Conservation (phyloP, 495 filamentous ascomycete species). For the Aspergillus funiculosus region DNA sequence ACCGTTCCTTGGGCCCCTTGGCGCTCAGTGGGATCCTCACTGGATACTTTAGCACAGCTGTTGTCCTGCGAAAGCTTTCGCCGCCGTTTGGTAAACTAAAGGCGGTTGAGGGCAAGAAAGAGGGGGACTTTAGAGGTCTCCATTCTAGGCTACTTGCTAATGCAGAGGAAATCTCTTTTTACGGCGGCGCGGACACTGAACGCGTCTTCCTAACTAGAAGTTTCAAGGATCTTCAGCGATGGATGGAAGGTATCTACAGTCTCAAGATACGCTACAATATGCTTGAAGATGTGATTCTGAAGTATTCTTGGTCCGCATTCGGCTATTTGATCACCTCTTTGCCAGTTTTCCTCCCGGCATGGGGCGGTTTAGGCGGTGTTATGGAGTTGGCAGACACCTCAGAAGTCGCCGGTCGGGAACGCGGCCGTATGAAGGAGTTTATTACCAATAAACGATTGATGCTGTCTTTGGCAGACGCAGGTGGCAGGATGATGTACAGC, state of each 20-base stretch:
- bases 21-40: constrained; percentile 78
- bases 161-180: constrained; percentile 98
- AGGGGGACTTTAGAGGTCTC: constrained; percentile 87
- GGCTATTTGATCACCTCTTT: constrained; percentile 90
- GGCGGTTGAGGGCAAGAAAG: constrained; percentile 85
- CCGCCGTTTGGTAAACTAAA: constrained; percentile 96
- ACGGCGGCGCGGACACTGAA: constrained; percentile 90
- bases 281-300: constrained; percentile 95
- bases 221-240: constrained; percentile 82
- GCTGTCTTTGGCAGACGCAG: constrained; percentile 94
- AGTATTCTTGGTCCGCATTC: constrained; percentile 97
- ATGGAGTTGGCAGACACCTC: constrained; percentile 52
- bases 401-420: constrained; percentile 55
- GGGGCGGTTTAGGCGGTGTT: constrained; percentile 75
- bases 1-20: constrained; percentile 83
- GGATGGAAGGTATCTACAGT: constrained; percentile 96
- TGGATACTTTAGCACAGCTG: constrained; percentile 90
- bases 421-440: constrained; percentile 93
- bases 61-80: constrained; percentile 76
- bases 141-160: constrained; percentile 93
- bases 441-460: constrained; percentile 99
- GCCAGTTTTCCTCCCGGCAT: constrained; percentile 90
- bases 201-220: constrained; percentile 81
- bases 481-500: constrained; percentile 97
- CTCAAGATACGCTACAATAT: constrained; percentile 98